Evolutionary conservation across 495 filamentous ascomycete species (phyloP), one percentile per base, ranked within the genome.

Genomic region (Hypomontagnella submonticulosa): DNA sequence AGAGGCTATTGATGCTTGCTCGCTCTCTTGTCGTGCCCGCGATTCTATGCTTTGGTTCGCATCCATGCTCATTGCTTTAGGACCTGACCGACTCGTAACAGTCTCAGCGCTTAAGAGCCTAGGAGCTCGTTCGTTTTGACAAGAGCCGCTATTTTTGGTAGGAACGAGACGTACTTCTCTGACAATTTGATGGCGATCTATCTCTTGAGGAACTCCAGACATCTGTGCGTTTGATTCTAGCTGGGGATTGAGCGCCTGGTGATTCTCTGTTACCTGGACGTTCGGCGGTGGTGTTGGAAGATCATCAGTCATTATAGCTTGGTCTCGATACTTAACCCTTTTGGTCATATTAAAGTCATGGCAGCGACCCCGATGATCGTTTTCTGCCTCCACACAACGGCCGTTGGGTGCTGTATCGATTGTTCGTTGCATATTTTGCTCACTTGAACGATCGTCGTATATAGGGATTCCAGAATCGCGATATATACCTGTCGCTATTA

Each of bases 401-500:
- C 1, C 2, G 7, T 40, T 5, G 15, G 11, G 1, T 18, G 4
- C 4, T 15, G n/a, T 32, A 9, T 63, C 41, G 4, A 13, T 44
- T 30, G 10, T 44, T 19, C 18, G 30, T 48, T n/a, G 13, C 11
- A 6, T 43, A 30, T 7, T 42, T 23, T 53, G 10, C 3, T 48
- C 37, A 19, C 16, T 16, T 19, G 33, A 42, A 40, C 10, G 15
- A 12, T 43, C 49, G 33, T 69, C 63, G 27, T 62, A 58, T 34
- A 30, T 30, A 48, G 44, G 19, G 41, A 69, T 71, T 2, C 60
- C 61, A 10, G 64, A 67, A 19, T 65, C 20, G 9, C 47, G 55
- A 62, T 69, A 73, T 42, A 67, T 54, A n/a, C 69, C 66, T 19
- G 71, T 75, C 4, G 61, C 61, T 58, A 67, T 44, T 12, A 69